These are phyloP conservation scores for Penicillium macrosclerotiorum DNA, from an alignment of 495 filamentous ascomycete genomes.

Conservation along the genomic window DNA sequence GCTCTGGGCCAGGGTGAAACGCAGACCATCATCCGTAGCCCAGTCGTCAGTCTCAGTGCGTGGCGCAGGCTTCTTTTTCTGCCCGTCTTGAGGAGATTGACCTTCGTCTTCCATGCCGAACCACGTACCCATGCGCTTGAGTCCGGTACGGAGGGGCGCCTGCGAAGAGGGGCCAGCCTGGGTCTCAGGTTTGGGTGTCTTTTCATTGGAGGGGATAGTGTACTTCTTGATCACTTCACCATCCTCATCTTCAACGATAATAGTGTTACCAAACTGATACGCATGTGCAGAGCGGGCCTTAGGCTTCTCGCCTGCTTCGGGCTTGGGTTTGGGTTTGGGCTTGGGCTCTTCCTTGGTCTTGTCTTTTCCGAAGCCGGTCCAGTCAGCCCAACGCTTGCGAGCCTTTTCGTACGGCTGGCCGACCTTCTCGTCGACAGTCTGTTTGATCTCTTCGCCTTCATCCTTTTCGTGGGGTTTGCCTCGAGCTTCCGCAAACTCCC, in stretches of 20 bases:
- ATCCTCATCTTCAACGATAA: slow-evolving; percentile 97
- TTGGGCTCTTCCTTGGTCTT: slow-evolving; percentile 17
- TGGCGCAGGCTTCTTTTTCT: slow-evolving; percentile 29
- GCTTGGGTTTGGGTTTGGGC: slow-evolving; percentile 13
- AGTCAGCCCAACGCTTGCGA: slow-evolving; percentile 36
- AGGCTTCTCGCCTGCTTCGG: slow-evolving; percentile 19
- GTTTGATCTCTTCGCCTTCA: slow-evolving; percentile 44
- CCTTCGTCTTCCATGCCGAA: slow-evolving; percentile 53
- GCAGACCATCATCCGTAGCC: slow-evolving; percentile 73
- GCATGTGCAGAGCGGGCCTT: slow-evolving; percentile 69
- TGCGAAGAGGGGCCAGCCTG: slow-evolving; percentile 17
- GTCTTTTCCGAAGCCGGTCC: slow-evolving; percentile 40
- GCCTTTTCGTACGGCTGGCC: slow-evolving; percentile 32
- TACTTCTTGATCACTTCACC: slow-evolving; percentile 98
- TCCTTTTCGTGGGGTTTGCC: slow-evolving; percentile 44
- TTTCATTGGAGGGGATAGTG: slow-evolving; percentile 62
- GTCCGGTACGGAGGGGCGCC: slow-evolving; percentile 44
- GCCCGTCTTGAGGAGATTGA: slow-evolving; percentile 38
- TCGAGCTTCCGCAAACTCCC: slow-evolving; percentile 38
- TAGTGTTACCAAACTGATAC: slow-evolving; percentile 93
- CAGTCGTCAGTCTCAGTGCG: slow-evolving; percentile 43
- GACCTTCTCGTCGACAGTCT: slow-evolving; percentile 29
- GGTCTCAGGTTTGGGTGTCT: slow-evolving; percentile 21
- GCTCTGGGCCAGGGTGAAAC: slow-evolving; percentile 71
- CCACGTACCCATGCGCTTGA: slow-evolving; percentile 63